phyloP scores from a whole-genome alignment of 139 green algal genomes.

The Ettlia oleoabundans region DNA sequence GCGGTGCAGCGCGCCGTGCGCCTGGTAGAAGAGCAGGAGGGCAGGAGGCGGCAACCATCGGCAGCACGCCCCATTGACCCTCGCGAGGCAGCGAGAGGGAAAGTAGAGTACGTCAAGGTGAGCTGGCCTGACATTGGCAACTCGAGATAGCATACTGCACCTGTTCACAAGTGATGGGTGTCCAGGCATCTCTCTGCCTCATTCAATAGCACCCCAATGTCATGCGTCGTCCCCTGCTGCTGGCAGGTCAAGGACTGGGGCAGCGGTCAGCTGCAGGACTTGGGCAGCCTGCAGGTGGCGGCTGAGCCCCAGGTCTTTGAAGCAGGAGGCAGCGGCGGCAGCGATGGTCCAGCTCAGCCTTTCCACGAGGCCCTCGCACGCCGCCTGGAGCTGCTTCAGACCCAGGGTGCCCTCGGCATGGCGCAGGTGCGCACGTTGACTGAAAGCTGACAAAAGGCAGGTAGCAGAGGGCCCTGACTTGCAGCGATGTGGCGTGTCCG shows the following conservation, averaged over 20 bases:
- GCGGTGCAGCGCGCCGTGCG: constrained; percentile 23
- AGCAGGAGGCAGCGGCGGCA: neutral
- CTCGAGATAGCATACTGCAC: too few species aligned
- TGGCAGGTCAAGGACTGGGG: constrained; percentile 35
- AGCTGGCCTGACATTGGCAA: neutral
- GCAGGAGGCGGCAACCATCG: neutral
- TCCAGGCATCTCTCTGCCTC: too few species aligned
- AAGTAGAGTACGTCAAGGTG: constrained; percentile 28
- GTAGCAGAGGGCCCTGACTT: neutral
- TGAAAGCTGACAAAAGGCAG: too few species aligned
- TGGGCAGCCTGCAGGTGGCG: constrained; percentile 11
- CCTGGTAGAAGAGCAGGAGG: constrained; percentile 28
- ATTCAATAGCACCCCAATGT: too few species aligned
- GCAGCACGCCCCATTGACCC: constrained; percentile 6
- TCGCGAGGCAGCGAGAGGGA: constrained; percentile 7
- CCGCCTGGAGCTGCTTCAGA: constrained; percentile 29
- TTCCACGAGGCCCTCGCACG: constrained; percentile 27
- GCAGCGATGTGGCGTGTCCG: too few species aligned
- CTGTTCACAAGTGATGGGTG: too few species aligned
- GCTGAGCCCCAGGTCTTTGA: neutral
- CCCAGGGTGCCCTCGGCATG: neutral
- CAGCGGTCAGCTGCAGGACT: constrained; percentile 1
- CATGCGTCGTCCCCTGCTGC: too few species aligned
- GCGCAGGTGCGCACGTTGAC: constrained; percentile 5
- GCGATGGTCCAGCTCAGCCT: neutral